A percentile compares a stretch with the other conserved stretches of the same genome.
Evolutionary conservation across 1,284 basidiomycete species (phyloP).

Genomic region (Fistulina hepatica): DNA sequence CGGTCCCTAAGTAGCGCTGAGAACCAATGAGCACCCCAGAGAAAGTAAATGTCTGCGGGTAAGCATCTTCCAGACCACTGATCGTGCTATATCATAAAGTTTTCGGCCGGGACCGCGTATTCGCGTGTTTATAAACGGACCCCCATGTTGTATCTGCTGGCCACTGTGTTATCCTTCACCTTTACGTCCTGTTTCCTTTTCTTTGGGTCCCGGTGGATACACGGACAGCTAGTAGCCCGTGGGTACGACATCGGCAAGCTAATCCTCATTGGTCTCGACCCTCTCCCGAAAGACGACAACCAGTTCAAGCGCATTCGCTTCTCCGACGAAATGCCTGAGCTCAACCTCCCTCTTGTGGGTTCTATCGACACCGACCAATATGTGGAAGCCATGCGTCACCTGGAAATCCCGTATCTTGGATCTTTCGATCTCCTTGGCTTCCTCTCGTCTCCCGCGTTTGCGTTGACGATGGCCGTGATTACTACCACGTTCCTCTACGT

Average conservation of each 20-base stretch:
- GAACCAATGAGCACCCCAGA: no score
- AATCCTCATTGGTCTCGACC: conserved; percentile 51
- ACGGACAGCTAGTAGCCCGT: conserved; percentile 34
- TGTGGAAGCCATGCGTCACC: conserved; percentile 18
- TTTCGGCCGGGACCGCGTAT: no score
- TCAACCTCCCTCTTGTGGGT: conserved; percentile 15
- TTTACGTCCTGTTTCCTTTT: conserved; percentile 37
- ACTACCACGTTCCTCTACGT: conserved; percentile 25
- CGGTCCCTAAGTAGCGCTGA: no score
- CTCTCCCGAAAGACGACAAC: conserved; percentile 32
- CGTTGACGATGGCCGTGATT: conserved; percentile 28
- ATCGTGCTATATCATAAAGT: no score
- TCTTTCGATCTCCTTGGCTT: conserved; percentile 34
- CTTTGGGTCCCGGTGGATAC: conserved; percentile 30
- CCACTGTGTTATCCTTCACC: conserved; percentile 43
- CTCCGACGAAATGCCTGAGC: conserved; percentile 13
- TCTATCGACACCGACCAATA: conserved; percentile 15
- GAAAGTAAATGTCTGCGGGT: no score
- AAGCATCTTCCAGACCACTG: no score
- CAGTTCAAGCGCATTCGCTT: conserved; percentile 17
- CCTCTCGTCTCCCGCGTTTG: conserved; percentile 28
- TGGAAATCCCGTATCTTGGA: conserved; percentile 22
- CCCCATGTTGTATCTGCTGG: no score
- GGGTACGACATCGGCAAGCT: conserved; percentile 48
- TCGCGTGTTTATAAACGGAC: conserved; percentile 21